phyloP scores from a whole-genome alignment of 2,329 filamentous ascomycete species.

The Hypoxylon sp. region DNA sequence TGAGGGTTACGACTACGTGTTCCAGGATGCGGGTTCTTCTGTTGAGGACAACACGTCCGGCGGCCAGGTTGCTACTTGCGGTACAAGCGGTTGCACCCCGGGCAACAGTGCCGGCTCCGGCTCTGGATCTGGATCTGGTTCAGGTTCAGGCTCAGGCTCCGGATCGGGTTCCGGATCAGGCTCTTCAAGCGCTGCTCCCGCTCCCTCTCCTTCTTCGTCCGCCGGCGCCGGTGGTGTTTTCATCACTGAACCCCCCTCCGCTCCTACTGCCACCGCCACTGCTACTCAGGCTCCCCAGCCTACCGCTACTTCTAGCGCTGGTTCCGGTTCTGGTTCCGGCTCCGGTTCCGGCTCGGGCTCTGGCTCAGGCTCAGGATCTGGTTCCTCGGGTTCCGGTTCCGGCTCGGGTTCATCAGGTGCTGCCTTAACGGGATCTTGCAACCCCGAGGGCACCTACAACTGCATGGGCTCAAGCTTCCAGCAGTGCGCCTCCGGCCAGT shows the following conservation, averaged over 20 bases:
- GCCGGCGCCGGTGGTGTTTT: slow-evolving; percentile 45
- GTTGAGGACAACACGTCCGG: slow-evolving; percentile 64
- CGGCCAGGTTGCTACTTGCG: slow-evolving; percentile 54
- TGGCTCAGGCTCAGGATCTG: neutral
- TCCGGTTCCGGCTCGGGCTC: neutral
- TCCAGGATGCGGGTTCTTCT: slow-evolving; percentile 75
- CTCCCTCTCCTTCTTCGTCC: slow-evolving; percentile 40
- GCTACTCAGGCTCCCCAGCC: slow-evolving; percentile 37
- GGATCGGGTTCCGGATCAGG: slow-evolving; percentile 28
- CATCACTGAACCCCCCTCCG: slow-evolving; percentile 39
- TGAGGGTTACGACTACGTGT: slow-evolving; percentile 71
- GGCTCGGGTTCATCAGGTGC: slow-evolving; percentile 33
- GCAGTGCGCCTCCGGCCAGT: slow-evolving; percentile 67
- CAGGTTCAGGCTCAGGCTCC: slow-evolving; percentile 48
- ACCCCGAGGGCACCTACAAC: slow-evolving; percentile 67
- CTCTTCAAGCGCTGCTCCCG: slow-evolving; percentile 47
- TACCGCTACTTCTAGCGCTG: slow-evolving; percentile 44
- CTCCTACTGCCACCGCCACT: slow-evolving; percentile 31
- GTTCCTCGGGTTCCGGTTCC: neutral
- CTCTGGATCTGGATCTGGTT: slow-evolving; percentile 44
- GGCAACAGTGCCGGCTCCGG: slow-evolving; percentile 47
- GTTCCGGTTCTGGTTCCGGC: slow-evolving; percentile 29
- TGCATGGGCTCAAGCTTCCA: slow-evolving; percentile 68
- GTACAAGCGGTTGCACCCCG: slow-evolving; percentile 41
- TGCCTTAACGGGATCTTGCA: slow-evolving; percentile 60